Percentiles rank a stretch among this genome's conserved stretches.
phyloP scores from a whole-genome alignment of 495 filamentous ascomycete species.

The Podospora comata region DNA sequence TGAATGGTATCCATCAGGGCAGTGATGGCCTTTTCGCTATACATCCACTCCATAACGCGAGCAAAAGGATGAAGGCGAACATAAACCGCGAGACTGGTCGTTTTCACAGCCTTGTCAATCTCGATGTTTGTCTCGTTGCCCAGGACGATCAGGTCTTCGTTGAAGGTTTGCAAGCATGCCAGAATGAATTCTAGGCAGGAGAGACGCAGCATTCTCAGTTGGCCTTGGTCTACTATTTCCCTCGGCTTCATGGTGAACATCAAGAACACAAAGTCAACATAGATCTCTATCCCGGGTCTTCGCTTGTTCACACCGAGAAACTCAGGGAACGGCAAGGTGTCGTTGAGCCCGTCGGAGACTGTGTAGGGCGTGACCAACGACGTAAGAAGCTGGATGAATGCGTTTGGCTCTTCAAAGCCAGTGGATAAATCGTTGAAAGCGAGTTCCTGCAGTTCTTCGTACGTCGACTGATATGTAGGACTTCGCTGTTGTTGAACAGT shows the following conservation, averaged over 20 bases:
- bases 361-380: constrained; percentile 61
- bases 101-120: constrained; percentile 67
- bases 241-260: constrained; percentile 62
- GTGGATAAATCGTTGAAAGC: constrained; percentile 58
- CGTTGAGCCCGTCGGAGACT: constrained; percentile 58
- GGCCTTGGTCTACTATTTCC: constrained; percentile 57
- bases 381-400: constrained; percentile 72
- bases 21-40: constrained; percentile 82
- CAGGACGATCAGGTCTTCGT: constrained; percentile 83
- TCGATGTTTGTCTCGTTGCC: constrained; percentile 68
- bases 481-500: constrained; percentile 14
- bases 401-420: constrained; percentile 75
- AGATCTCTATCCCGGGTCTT: constrained; percentile 83
- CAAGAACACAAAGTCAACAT: constrained; percentile 80
- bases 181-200: constrained; percentile 77
- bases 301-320: constrained; percentile 74
- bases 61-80: constrained; percentile 85
- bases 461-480: neutral
- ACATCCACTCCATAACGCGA: constrained; percentile 94
- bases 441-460: constrained; percentile 48
- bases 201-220: constrained; percentile 66
- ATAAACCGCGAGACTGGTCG: constrained; percentile 70
- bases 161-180: constrained; percentile 75
- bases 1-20: constrained; percentile 73
- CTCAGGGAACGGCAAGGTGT: constrained; percentile 83